Conservation (phyloP, 768 basidiomycete species). For the Ramaria rubella region DNA sequence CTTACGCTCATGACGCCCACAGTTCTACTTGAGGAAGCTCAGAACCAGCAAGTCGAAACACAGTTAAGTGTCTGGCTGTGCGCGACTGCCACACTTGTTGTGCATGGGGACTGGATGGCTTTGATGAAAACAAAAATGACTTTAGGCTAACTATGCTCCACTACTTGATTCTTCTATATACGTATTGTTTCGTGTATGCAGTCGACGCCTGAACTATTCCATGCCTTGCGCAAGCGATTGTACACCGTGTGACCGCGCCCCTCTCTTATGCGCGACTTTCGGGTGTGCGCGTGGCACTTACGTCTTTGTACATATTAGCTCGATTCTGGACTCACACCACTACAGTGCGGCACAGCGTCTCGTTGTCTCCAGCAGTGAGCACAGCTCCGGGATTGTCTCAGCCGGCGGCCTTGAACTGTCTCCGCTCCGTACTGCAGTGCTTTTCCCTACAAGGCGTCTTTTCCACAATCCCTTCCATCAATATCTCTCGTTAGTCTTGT, state of each 20-base stretch:
- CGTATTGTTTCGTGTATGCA: conserved; percentile 11
- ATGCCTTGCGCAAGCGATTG: conserved; percentile 6
- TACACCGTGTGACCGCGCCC: conserved; percentile 3
- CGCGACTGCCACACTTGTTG: background rate
- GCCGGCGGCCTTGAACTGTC: background rate
- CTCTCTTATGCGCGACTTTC: background rate
- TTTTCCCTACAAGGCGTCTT: background rate
- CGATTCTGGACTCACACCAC: background rate
- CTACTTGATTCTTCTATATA: conserved; percentile 1
- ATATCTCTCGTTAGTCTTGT: background rate
- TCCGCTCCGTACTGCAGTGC: background rate
- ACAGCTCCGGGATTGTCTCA: conserved; percentile 1
- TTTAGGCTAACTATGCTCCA: conserved; percentile 5
- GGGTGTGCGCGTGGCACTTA: background rate
- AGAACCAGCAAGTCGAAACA: conserved; percentile 95
- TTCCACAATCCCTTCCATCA: background rate
- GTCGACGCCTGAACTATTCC: background rate
- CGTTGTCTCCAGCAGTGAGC: background rate
- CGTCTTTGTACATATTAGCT: background rate
- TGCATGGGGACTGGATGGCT: background rate
- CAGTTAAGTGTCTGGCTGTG: conserved; percentile 12
- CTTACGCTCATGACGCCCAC: conserved; percentile 20
- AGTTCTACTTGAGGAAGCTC: conserved; percentile 96
- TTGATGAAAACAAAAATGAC: conserved; percentile 8
- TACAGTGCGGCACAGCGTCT: background rate